Percentiles rank a stretch among this genome's conserved stretches.
These are phyloP conservation scores for Neocucurbitaria cava DNA, from an alignment of 2,329 filamentous ascomycete genomes.

Conservation along the genomic window DNA sequence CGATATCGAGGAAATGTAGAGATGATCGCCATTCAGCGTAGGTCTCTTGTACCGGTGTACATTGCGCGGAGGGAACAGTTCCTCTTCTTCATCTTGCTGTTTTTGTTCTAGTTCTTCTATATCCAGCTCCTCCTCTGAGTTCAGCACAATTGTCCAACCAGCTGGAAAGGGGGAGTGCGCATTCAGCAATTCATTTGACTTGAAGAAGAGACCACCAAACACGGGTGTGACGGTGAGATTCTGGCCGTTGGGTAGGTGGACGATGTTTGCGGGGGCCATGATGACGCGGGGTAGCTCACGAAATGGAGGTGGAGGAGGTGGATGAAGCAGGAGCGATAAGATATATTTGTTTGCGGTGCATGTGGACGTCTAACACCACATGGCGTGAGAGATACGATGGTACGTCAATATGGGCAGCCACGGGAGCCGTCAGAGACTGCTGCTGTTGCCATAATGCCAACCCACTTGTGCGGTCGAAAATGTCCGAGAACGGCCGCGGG, in stretches of 20 bases:
- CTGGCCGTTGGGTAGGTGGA: conserved; percentile 88
- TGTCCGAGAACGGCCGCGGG: conserved; percentile 23
- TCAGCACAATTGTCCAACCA: conserved; percentile 89
- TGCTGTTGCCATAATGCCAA: conserved; percentile 18
- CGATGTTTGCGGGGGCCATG: conserved; percentile 55
- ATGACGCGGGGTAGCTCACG: conserved; percentile 32
- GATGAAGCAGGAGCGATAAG: conserved; percentile 2
- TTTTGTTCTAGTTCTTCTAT: conserved; percentile 36
- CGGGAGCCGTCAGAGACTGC: conserved; percentile 25
- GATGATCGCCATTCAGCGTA: conserved; percentile 77
- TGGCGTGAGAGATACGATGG: conserved; percentile 22
- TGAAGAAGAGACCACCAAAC: conserved; percentile 92
- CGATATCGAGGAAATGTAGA: conserved; percentile 92
- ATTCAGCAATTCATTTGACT: conserved; percentile 74
- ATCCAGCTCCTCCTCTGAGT: conserved; percentile 64
- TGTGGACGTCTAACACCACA: conserved; percentile 20
- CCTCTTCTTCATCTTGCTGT: conserved; percentile 42
- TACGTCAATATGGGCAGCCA: conserved; percentile 15
- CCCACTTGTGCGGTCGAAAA: conserved; percentile 2
- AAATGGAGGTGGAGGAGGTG: conserved; percentile 7
- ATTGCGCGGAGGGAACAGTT: conserved; percentile 46
- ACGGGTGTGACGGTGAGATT: conserved; percentile 81
- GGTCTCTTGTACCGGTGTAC: conserved; percentile 74
- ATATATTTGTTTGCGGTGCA: conserved; percentile 1
- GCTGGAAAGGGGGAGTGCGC: conserved; percentile 75